Conservation (phyloP, 2,329 filamentous ascomycete species). For the Botrytis fragariae region DNA sequence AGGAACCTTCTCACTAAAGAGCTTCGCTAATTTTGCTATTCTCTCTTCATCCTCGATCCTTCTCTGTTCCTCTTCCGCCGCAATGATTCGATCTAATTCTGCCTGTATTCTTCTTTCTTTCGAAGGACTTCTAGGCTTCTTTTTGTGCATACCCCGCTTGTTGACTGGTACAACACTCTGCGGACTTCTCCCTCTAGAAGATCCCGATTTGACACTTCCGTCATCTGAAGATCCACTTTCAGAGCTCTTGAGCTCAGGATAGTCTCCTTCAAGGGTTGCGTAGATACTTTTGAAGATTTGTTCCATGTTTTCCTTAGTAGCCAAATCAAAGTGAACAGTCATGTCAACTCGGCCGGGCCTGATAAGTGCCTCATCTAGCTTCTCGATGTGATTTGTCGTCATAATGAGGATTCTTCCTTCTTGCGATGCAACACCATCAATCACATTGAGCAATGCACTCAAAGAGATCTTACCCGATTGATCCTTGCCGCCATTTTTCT, state of each 20-base stretch:
- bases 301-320: constrained; percentile 32
- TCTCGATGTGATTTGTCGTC: constrained; percentile 66
- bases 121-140: constrained; percentile 35
- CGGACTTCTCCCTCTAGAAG: constrained; percentile 46
- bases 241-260: constrained; percentile 12
- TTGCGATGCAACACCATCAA: constrained; percentile 65
- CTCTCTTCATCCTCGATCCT: constrained; percentile 25
- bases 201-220: constrained; percentile 44
- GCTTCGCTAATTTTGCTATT: constrained; percentile 44
- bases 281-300: constrained; percentile 38
- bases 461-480: constrained; percentile 48
- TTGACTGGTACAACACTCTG: constrained; percentile 22
- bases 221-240: background rate
- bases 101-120: background rate
- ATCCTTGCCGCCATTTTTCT: constrained; percentile 38
- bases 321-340: constrained; percentile 51
- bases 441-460: constrained; percentile 64
- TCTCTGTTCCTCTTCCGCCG: constrained; percentile 22
- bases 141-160: background rate
- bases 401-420: constrained; percentile 69
- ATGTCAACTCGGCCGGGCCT: constrained; percentile 62
- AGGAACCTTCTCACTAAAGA: constrained; percentile 55
- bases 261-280: constrained; percentile 41
- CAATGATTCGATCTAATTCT: constrained; percentile 10
- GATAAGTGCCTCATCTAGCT: constrained; percentile 59